Conservation (phyloP, 179 eudicot species). For the Beta lomatogona region DNA sequence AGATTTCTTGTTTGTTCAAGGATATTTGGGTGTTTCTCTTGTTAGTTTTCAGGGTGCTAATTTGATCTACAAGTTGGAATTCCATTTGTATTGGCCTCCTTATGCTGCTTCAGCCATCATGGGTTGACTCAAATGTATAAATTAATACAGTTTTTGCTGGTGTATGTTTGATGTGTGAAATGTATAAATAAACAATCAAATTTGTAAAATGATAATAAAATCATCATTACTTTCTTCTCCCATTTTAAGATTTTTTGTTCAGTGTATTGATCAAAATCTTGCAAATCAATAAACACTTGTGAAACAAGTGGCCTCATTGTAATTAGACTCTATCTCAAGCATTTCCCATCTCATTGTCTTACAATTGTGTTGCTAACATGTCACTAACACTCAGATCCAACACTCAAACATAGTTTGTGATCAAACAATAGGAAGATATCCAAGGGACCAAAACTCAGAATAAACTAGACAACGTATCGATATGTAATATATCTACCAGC, state of each 20-base stretch:
- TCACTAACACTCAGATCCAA: neutral
- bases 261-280: too few relatives aligned
- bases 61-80: slow-evolving; percentile 6
- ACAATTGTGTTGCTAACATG: neutral
- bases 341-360: too few relatives aligned
- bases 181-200: neutral
- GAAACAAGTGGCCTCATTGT: too few relatives aligned
- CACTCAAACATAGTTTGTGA: slow-evolving; percentile 4
- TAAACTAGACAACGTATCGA: slow-evolving; percentile 42
- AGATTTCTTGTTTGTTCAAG: slow-evolving; percentile 21
- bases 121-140: neutral
- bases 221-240: too few relatives aligned
- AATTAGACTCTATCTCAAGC: too few relatives aligned
- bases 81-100: slow-evolving; percentile 23
- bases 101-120: neutral
- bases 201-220: neutral
- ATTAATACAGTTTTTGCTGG: too few relatives aligned
- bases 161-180: neutral
- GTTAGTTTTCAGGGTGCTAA: slow-evolving; percentile 1
- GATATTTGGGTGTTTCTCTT: slow-evolving; percentile 5
- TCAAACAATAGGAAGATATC: neutral
- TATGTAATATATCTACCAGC: slow-evolving; percentile 65
- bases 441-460: neutral
- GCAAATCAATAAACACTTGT: too few relatives aligned
- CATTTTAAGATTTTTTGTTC: too few relatives aligned